Evolutionary conservation across 352 stramenopile species (phyloP).

Genomic region (Globisporangium echinulatum): DNA sequence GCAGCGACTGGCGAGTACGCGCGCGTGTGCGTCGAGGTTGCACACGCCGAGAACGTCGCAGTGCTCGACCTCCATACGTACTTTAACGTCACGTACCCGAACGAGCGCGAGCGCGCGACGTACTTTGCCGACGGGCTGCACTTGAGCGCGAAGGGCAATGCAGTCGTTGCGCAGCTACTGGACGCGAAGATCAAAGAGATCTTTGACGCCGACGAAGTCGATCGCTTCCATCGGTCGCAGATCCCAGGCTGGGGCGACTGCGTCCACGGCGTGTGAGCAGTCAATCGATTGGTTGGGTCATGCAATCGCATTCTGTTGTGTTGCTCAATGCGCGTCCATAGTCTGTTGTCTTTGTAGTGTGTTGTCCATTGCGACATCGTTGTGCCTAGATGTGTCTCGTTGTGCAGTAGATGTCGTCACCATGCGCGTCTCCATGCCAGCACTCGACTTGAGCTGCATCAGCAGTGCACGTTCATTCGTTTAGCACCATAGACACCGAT

Average conservation of each 20-base stretch:
- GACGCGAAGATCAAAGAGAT: slow-evolving; percentile 20
- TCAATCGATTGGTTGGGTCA: background rate
- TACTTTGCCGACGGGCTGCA: slow-evolving; percentile 43
- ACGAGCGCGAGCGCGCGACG: slow-evolving; percentile 16
- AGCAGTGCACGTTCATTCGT: no score
- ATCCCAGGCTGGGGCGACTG: slow-evolving; percentile 9
- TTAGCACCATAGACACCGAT: no score
- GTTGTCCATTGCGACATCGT: background rate
- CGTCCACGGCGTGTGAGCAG: background rate
- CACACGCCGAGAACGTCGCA: slow-evolving; percentile 13
- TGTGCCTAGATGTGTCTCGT: background rate
- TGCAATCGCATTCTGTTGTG: slow-evolving; percentile 34
- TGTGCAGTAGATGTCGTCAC: no score
- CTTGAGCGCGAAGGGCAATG: slow-evolving; percentile 40
- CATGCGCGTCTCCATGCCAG: background rate
- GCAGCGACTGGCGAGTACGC: slow-evolving; percentile 28
- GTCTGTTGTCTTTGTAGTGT: no score
- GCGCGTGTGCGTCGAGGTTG: slow-evolving; percentile 26
- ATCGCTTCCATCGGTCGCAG: slow-evolving; percentile 8
- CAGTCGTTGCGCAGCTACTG: slow-evolving; percentile 28
- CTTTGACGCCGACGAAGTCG: slow-evolving; percentile 5
- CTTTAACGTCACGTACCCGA: slow-evolving; percentile 29
- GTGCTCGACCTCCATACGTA: slow-evolving; percentile 35
- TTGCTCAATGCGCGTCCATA: background rate
- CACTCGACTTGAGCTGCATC: no score